Conservation (phyloP, 805 yeast genomes). For the Yarrowia divulgata region DNA sequence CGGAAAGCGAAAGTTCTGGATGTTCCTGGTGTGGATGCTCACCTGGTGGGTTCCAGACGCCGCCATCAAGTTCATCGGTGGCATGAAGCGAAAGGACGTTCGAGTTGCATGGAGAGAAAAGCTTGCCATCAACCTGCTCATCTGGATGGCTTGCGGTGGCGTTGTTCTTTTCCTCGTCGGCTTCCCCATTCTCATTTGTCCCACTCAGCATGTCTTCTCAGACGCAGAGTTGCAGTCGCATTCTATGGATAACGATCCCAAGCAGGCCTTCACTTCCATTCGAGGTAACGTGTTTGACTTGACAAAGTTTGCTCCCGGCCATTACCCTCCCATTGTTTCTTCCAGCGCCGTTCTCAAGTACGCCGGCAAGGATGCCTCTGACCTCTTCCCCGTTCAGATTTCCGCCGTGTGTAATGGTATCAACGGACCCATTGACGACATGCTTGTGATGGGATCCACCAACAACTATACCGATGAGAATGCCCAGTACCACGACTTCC, state of each 20-base stretch:
- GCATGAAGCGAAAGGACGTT: conserved; percentile 50
- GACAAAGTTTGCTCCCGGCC: conserved; percentile 51
- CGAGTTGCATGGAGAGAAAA: conserved; percentile 56
- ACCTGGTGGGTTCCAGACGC: conserved; percentile 55
- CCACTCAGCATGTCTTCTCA: conserved; percentile 52
- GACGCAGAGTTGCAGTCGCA: conserved; percentile 49
- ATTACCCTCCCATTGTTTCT: conserved; percentile 53
- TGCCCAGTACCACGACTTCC: conserved; percentile 54
- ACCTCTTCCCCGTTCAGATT: conserved; percentile 53
- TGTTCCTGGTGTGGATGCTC: conserved; percentile 50
- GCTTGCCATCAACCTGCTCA: conserved; percentile 54
- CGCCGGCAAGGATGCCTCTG: conserved; percentile 52
- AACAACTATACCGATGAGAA: conserved; percentile 52
- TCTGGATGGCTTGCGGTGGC: conserved; percentile 52
- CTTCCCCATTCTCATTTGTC: conserved; percentile 54
- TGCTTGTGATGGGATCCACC: conserved; percentile 46
- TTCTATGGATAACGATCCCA: conserved; percentile 47
- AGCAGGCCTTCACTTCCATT: conserved; percentile 50
- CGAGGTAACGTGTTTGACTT: conserved; percentile 54
- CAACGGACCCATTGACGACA: conserved; percentile 49
- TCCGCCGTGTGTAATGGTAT: conserved; percentile 53
- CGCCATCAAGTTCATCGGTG: conserved; percentile 48
- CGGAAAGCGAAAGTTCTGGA: conserved; percentile 50
- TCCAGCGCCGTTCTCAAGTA: conserved; percentile 49
- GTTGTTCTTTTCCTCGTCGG: conserved; percentile 51